A percentile compares a stretch with the other conserved stretches of the same genome.
Evolutionary conservation across 2,329 filamentous ascomycete genomes (phyloP).

Genomic region (Trichoderma sp.): DNA sequence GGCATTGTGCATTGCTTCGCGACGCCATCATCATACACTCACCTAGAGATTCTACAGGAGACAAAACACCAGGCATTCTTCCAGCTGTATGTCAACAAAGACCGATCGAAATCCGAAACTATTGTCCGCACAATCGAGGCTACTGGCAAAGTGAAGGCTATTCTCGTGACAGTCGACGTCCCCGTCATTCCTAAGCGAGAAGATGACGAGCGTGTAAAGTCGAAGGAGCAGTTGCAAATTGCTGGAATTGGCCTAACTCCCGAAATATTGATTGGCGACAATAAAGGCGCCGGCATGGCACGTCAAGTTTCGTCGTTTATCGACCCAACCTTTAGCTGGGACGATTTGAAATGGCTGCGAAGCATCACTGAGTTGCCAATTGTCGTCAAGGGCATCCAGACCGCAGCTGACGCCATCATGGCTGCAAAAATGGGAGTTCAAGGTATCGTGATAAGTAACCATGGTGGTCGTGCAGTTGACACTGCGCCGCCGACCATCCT

Average conservation of each 20-base stretch:
- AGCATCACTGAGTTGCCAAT: neutral
- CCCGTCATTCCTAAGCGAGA: constrained; percentile 6
- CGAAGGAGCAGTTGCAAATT: neutral
- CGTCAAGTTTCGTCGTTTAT: constrained; percentile 6
- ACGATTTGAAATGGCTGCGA: constrained; percentile 11
- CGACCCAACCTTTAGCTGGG: constrained; percentile 8
- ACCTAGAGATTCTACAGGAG: neutral
- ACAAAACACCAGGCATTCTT: constrained; percentile 8
- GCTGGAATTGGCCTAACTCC: neutral
- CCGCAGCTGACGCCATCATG: neutral
- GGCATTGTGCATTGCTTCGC: constrained; percentile 12
- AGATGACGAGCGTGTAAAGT: constrained; percentile 11
- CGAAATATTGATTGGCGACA: neutral
- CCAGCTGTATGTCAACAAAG: constrained; percentile 6
- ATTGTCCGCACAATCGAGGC: constrained; percentile 9
- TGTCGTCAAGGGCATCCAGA: constrained; percentile 1
- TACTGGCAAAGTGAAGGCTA: constrained; percentile 4
- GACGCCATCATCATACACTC: constrained; percentile 3
- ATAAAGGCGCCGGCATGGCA: constrained; percentile 2
- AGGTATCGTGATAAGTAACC: constrained; percentile 13
- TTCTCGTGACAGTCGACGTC: constrained; percentile 5
- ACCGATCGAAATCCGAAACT: constrained; percentile 1
- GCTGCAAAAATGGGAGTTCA: constrained; percentile 9
- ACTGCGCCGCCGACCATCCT: constrained; percentile 6
- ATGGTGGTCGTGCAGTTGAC: constrained; percentile 6